phyloP scores from a whole-genome alignment of 208 protist genomes.

The Phytomonas sp. region DNA sequence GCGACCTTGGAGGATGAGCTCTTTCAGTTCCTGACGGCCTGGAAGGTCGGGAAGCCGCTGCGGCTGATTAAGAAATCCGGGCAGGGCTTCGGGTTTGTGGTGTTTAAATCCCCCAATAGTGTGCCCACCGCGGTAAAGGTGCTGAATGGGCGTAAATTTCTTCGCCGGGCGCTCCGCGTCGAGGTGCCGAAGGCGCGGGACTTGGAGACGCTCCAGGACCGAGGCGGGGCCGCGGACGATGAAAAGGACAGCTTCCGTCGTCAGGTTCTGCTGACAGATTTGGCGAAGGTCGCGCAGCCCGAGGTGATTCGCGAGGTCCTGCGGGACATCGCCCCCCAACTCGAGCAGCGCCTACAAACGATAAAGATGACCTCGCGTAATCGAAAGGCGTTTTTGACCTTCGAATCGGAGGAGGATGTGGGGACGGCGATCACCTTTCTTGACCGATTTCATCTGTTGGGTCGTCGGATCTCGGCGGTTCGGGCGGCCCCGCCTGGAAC shows the following conservation, averaged over 20 bases:
- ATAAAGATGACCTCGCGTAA: slow-evolving; percentile 90
- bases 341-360: slow-evolving; percentile 74
- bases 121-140: slow-evolving; percentile 76
- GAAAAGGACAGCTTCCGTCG: slow-evolving; percentile 70
- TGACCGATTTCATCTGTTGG: slow-evolving; percentile 78
- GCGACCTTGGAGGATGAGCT: slow-evolving; percentile 75
- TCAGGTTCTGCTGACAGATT: slow-evolving; percentile 81
- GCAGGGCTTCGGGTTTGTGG: slow-evolving; percentile 86
- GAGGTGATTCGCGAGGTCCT: slow-evolving; percentile 87
- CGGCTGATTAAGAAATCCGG: slow-evolving; percentile 85
- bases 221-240: slow-evolving; percentile 28
- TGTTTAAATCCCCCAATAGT: slow-evolving; percentile 82
- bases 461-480: slow-evolving; percentile 57
- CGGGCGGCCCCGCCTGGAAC: slow-evolving; percentile 69
- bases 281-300: slow-evolving; percentile 71
- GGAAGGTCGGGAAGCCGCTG: slow-evolving; percentile 80
- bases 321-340: slow-evolving; percentile 74
- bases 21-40: slow-evolving; percentile 66
- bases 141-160: slow-evolving; percentile 84
- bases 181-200: slow-evolving; percentile 80
- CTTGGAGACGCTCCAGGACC: slow-evolving; percentile 27
- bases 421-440: slow-evolving; percentile 64
- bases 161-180: slow-evolving; percentile 77
- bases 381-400: slow-evolving; percentile 87
- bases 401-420: slow-evolving; percentile 59